Base-by-base conservation (phyloP, 805 yeast genomes). In the Lipomyces yamanashiensis region DNA sequence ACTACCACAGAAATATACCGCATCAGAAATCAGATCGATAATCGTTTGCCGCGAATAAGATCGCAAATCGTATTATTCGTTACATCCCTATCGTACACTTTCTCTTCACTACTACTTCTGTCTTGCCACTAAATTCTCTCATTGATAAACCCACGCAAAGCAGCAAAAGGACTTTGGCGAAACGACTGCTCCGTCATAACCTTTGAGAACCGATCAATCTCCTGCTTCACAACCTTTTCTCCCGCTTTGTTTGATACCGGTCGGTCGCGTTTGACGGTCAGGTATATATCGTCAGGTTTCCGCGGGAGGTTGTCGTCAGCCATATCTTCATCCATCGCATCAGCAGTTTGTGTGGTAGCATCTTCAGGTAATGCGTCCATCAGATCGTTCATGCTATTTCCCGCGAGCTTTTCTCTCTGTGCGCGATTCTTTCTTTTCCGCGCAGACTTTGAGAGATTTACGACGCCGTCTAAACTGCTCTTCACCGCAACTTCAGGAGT, bases 91-190 rank as follows among this genome's bases (percentile, higher is more conserved):
- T 47, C 37, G 33, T 47, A 23, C 34, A 47, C 33, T 23, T 8
- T 33, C 49, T 39, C 43, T n/a, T n/a, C n/a, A n/a, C n/a, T n/a
- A n/a, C n/a, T n/a, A n/a, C n/a, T n/a, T n/a, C n/a, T n/a, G n/a
- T n/a, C n/a, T 39, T 13, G 43, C 12, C 10, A 13, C 57, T 48
- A 62, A 44, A 67, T 58, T 28, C 76, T 74, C 13, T 70, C 72
- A 63, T 76, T 75, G 47, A 85, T 84, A n/a, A 87, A 86, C 56
- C 82, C 83, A 72, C 82, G 86, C 68, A 90, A 78, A 2, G 92
- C 83, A 45, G 80, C 80, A 72, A 89, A 89, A 1, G 92, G 90
- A 41, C 84, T 81, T 58, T 78, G 74, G 75, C 85, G 81, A 69
- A 87, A 88, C 33, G 76, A 74, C 44, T 80, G 73, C 70, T 87